These are phyloP conservation scores for Fistulifera solaris DNA, from an alignment of 108 stramenopile species.

Conservation along the genomic window DNA sequence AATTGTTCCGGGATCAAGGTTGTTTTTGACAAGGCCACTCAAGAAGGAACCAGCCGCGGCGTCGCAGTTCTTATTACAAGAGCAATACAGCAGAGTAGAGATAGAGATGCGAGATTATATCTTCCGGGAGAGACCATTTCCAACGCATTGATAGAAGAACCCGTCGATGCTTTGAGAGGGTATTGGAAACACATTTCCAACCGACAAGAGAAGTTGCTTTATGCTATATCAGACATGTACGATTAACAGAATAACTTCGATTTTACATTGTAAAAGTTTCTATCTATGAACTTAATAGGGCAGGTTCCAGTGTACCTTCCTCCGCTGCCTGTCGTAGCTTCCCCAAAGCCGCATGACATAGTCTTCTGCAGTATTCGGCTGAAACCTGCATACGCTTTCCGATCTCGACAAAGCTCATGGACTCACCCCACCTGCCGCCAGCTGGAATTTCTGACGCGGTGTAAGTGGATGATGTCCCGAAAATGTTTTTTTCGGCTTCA, in stretches of 20 bases:
- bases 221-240: slow-evolving; percentile 9
- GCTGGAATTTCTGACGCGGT: not conserved
- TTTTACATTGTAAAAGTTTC: not conserved
- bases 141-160: no score
- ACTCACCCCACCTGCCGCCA: slow-evolving; percentile 34
- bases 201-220: slow-evolving; percentile 20
- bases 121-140: not conserved
- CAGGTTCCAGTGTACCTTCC: slow-evolving; percentile 55
- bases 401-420: slow-evolving; percentile 68
- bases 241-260: not conserved
- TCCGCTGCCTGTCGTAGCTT: slow-evolving; percentile 64
- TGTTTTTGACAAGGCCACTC: slow-evolving; percentile 45
- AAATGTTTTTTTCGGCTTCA: slow-evolving; percentile 57
- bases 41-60: slow-evolving; percentile 68
- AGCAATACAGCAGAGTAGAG: no score
- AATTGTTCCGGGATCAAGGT: slow-evolving; percentile 50
- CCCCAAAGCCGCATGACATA: slow-evolving; percentile 45
- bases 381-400: slow-evolving; percentile 70
- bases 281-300: slow-evolving; percentile 19
- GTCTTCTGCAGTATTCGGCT: slow-evolving; percentile 66
- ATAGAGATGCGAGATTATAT: not conserved
- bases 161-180: not conserved
- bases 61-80: slow-evolving; percentile 43
- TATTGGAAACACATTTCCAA: slow-evolving; percentile 15
- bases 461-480: slow-evolving; percentile 18